These are phyloP conservation scores for Penicillium bovifimosum DNA, from an alignment of 495 filamentous ascomycete genomes.

Conservation along the genomic window DNA sequence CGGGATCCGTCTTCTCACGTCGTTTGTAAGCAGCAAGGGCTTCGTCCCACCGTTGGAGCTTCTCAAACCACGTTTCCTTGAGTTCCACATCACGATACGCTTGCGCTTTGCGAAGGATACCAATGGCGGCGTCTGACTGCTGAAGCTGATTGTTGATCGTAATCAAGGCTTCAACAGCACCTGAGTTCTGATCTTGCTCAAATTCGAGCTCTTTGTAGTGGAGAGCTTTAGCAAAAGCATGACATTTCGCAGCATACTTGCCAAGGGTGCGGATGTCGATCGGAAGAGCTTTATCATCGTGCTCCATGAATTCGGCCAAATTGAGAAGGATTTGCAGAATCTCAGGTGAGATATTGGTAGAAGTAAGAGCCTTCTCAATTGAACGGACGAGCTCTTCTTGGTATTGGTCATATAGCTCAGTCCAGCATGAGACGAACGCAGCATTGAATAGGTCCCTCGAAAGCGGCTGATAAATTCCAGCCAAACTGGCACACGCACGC, in stretches of 20 bases:
- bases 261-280: constrained; percentile 94
- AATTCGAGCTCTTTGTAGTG: constrained; percentile 99
- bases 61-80: constrained; percentile 98
- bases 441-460: constrained; percentile 96
- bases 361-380: constrained; percentile 90
- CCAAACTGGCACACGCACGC: constrained; percentile 85
- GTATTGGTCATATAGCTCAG: constrained; percentile 91
- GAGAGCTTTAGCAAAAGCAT: constrained; percentile 95
- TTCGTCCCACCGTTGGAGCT: constrained; percentile 96
- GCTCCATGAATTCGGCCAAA: constrained; percentile 98
- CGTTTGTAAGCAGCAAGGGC: constrained; percentile 87
- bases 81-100: constrained; percentile 91
- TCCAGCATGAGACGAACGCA: constrained; percentile 98
- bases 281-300: constrained; percentile 95
- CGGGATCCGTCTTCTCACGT: constrained; percentile 63
- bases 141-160: constrained; percentile 98
- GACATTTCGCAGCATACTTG: constrained; percentile 87
- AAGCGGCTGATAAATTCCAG: constrained; percentile 82
- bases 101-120: constrained; percentile 91
- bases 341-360: constrained; percentile 88
- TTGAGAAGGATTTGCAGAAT: constrained; percentile 92
- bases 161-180: constrained; percentile 92
- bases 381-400: constrained; percentile 92
- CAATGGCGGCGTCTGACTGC: constrained; percentile 94
- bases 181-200: constrained; percentile 92